These are phyloP conservation scores for Cantharellus anzutake DNA, from an alignment of 768 basidiomycete genomes.

Conservation along the genomic window DNA sequence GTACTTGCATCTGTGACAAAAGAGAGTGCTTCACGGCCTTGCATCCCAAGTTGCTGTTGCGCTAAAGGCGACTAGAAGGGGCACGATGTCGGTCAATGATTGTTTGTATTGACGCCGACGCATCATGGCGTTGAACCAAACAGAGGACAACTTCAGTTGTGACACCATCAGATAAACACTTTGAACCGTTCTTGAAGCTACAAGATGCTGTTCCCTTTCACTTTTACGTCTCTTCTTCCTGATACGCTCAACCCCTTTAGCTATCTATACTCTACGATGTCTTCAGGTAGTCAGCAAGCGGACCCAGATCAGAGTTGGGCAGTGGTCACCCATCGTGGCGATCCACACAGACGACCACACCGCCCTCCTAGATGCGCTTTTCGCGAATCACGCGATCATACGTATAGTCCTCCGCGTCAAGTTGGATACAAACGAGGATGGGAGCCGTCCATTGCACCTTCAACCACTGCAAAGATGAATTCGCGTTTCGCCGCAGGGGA, in stretches of 20 bases:
- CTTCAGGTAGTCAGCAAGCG: neutral
- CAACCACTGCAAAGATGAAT: neutral
- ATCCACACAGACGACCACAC: neutral
- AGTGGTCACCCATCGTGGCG: no score
- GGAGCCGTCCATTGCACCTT: neutral
- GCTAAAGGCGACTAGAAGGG: no score
- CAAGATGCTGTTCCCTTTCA: neutral
- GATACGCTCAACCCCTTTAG: neutral
- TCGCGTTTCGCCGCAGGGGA: neutral
- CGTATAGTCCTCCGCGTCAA: neutral
- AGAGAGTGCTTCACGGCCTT: no score
- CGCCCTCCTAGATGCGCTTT: neutral
- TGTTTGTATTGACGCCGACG: no score
- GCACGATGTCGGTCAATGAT: no score
- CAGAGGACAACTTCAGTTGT: no score
- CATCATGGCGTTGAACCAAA: no score
- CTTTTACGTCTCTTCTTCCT: neutral
- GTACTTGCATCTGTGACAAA: no score
- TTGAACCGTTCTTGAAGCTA: no score
- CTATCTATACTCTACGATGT: neutral
- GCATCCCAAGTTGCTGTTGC: no score
- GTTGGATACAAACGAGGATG: neutral
- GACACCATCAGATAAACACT: no score
- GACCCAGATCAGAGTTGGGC: neutral
- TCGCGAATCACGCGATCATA: neutral